These are phyloP conservation scores for Exophiala sp. DNA, from an alignment of 2,329 filamentous ascomycete species.

Conservation along the genomic window DNA sequence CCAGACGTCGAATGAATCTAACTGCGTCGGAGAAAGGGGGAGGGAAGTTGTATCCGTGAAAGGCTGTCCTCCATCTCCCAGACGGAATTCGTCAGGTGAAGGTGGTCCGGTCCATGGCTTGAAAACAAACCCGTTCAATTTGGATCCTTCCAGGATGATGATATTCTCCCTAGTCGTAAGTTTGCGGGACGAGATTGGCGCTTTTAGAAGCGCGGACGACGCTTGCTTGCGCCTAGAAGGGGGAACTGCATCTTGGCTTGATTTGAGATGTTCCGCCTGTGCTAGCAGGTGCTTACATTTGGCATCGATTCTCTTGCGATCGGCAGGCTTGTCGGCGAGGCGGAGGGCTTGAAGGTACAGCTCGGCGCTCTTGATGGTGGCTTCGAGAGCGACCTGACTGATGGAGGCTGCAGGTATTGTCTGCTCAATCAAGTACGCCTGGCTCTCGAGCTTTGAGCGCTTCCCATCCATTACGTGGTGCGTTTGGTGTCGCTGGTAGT, in stretches of 20 bases:
- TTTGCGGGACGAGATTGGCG: slow-evolving; percentile 48
- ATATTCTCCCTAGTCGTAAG: slow-evolving; percentile 67
- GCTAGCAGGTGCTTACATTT: slow-evolving; percentile 66
- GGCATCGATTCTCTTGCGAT: slow-evolving; percentile 60
- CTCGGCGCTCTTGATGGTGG: slow-evolving; percentile 72
- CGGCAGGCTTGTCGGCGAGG: slow-evolving; percentile 53
- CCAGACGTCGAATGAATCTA: slow-evolving; percentile 75
- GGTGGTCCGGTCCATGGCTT: slow-evolving; percentile 73
- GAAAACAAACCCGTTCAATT: slow-evolving; percentile 75
- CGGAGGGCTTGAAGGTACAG: slow-evolving; percentile 71
- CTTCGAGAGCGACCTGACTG: slow-evolving; percentile 61
- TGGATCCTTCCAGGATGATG: slow-evolving; percentile 69
- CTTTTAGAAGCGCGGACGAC: slow-evolving; percentile 25
- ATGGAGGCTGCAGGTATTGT: slow-evolving; percentile 10
- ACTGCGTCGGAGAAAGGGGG: slow-evolving; percentile 67
- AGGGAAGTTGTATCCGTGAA: slow-evolving; percentile 65
- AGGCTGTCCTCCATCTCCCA: slow-evolving; percentile 43
- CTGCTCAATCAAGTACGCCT: slow-evolving; percentile 20
- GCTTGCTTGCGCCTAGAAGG: background rate
- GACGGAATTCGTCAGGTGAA: slow-evolving; percentile 55
- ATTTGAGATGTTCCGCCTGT: slow-evolving; percentile 70
- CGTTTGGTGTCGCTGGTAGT: too few relatives aligned
- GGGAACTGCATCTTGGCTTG: slow-evolving; percentile 2
- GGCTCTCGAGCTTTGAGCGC: slow-evolving; percentile 19
- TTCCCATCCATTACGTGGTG: slow-evolving; percentile 7